Base-by-base conservation (phyloP, 306 rosid species). In the Pueraria montana region DNA sequence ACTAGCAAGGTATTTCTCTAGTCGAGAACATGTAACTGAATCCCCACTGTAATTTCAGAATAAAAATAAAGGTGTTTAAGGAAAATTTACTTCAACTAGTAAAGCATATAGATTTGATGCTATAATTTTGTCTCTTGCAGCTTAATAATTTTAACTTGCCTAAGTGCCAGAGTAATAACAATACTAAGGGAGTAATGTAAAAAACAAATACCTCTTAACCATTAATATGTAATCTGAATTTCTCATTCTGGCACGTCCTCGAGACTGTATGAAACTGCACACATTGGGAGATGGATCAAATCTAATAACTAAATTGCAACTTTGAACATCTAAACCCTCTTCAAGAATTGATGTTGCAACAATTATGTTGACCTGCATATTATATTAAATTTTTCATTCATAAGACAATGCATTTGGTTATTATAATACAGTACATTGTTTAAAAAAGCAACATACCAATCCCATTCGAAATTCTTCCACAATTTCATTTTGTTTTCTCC, bases 291-390 rank as follows among this genome's bases (percentile, higher is more conserved):
- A 88, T 2, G 98, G 98, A 84, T 95, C 98, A 86, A 95, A 95
- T 88, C 97, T 90, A 45, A 95, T 80, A 32, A 95, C 98, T 87
- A 93, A 69, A 79, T 95, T 92, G 89, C 98, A 95, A 78, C 96
- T 93, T 84, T 93, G 98, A 55, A 95, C 93, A 81, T 95, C 98
- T 71, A 95, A 78, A 48, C 98, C 98, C 83, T 95, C 98, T 85
- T 95, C 98, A 50, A 95, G 98, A 85, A 93, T 95, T 59, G 98
- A 93, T 20, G 98, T 95, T 83, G 98, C 97, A 79, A 95, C 97
- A 81, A 95, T 87, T 72, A 95, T 72, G 81, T 95, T 95, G 40
- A 90, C 92, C 98, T 95, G 76, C 64, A 82, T 82, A 81, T 84
- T 65, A 82, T 82, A 81, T 84, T 65, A 83, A 42, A n/a, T 36